phyloP scores from a whole-genome alignment of 163 green algal species.

The Coccomyxa subellipsoidea region DNA sequence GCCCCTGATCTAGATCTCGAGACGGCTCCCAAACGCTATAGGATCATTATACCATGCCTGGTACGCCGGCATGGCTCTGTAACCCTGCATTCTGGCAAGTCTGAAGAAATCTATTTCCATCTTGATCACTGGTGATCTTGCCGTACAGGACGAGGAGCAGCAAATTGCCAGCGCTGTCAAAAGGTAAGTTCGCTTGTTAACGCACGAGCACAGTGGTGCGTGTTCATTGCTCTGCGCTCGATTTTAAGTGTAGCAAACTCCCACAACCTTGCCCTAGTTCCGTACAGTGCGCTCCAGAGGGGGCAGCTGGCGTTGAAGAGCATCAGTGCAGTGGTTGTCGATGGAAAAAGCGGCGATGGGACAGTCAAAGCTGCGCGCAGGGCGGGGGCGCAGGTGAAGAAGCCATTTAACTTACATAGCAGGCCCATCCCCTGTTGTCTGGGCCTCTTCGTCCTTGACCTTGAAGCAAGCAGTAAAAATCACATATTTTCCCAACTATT shows the following conservation, averaged over 20 bases:
- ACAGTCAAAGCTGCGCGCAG: neutral
- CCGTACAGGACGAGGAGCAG: neutral
- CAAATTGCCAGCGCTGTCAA: neutral
- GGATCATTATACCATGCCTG: neutral
- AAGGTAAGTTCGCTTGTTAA: neutral
- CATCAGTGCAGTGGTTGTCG: neutral
- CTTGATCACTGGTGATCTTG: neutral
- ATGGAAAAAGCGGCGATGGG: neutral
- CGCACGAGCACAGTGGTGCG: too few species aligned
- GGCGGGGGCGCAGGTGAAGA: neutral
- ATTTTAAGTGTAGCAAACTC: too few species aligned
- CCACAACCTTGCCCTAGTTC: neutral
- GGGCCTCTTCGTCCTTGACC: too few species aligned
- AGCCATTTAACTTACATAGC: too few species aligned
- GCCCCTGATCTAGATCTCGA: neutral
- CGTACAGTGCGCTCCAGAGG: neutral
- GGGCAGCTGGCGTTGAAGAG: neutral
- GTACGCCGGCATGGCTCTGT: neutral
- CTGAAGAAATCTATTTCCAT: neutral
- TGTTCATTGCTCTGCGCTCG: too few species aligned
- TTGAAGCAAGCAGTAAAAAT: too few species aligned
- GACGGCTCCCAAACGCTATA: neutral
- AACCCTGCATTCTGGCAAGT: neutral
- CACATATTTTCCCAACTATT: too few species aligned
- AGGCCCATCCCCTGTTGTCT: too few species aligned